A percentile compares a stretch with the other conserved stretches of the same genome.
phyloP scores from a whole-genome alignment of 2,329 filamentous ascomycete species.

The Leptographium lundbergii region DNA sequence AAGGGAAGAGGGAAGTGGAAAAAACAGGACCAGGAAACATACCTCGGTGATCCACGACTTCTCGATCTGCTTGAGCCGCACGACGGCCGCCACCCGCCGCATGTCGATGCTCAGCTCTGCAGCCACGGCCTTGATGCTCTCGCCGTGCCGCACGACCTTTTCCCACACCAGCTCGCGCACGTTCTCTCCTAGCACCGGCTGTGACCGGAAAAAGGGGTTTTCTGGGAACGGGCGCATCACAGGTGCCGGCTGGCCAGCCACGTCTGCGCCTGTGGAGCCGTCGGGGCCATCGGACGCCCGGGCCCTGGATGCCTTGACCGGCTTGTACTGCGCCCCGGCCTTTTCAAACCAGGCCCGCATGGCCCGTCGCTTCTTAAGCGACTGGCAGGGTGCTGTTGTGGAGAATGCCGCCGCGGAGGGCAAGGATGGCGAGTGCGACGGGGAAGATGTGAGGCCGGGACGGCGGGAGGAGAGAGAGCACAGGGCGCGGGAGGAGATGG shows the following conservation, averaged over 20 bases:
- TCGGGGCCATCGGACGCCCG: neutral
- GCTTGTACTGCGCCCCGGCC: neutral
- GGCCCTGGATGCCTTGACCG: neutral
- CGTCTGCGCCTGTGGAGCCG: neutral
- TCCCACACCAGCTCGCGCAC: conserved; percentile 63
- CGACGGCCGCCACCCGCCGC: conserved; percentile 71
- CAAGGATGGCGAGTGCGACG: neutral
- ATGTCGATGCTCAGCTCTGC: conserved; percentile 69
- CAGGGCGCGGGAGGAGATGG: neutral
- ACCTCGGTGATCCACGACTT: conserved; percentile 66
- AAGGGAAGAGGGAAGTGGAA: neutral
- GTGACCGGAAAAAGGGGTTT: conserved; percentile 58
- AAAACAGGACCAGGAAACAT: conserved; percentile 25
- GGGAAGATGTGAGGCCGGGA: neutral
- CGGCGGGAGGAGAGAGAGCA: neutral
- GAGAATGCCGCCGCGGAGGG: neutral
- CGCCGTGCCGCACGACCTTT: conserved; percentile 50
- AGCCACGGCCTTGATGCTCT: conserved; percentile 64
- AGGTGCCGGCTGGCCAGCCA: neutral
- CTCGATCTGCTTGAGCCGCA: conserved; percentile 76
- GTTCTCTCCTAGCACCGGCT: conserved; percentile 60
- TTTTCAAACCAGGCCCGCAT: conserved; percentile 4
- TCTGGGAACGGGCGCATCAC: conserved; percentile 50
- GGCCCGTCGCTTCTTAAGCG: neutral
- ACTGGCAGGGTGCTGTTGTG: neutral